Evolutionary conservation across 2,329 filamentous ascomycete species (phyloP).

Genomic region (Bipolaris bicolor): DNA sequence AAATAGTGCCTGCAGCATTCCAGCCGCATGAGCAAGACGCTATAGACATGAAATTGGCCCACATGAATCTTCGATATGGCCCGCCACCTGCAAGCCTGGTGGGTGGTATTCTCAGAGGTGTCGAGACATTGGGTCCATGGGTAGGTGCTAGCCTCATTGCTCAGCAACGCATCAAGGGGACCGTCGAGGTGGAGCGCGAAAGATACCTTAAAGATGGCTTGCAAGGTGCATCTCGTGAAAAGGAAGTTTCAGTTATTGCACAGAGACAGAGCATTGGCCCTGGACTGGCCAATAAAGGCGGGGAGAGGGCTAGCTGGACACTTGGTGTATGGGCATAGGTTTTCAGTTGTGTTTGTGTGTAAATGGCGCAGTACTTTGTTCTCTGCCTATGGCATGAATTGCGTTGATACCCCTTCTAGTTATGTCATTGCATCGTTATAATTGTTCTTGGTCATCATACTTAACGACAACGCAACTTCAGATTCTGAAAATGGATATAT

Average conservation of each 20-base stretch:
- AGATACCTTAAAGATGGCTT: conserved; percentile 72
- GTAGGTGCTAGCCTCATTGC: conserved; percentile 73
- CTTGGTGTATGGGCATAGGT: conserved; percentile 48
- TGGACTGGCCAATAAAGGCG: conserved; percentile 45
- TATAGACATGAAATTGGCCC: conserved; percentile 64
- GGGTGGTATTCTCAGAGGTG: conserved; percentile 67
- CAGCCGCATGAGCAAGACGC: conserved; percentile 60
- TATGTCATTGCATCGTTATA: neutral
- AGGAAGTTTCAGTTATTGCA: conserved; percentile 62
- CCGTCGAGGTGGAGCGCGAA: conserved; percentile 74
- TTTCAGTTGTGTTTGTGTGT: neutral
- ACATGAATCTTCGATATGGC: conserved; percentile 54
- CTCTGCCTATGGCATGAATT: neutral
- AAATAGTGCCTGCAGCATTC: conserved; percentile 48
- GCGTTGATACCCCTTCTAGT: conserved; percentile 19
- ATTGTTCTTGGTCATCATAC: neutral
- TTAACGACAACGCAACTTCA: neutral
- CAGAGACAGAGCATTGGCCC: conserved; percentile 70
- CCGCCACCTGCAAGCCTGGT: conserved; percentile 46
- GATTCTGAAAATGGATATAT: no score
- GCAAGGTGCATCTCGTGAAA: conserved; percentile 64
- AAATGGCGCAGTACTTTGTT: neutral
- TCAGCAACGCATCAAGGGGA: conserved; percentile 70
- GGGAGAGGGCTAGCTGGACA: conserved; percentile 49
- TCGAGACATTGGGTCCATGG: conserved; percentile 76